Conservation (phyloP, 768 basidiomycete species). For the Lactarius evosmus region DNA sequence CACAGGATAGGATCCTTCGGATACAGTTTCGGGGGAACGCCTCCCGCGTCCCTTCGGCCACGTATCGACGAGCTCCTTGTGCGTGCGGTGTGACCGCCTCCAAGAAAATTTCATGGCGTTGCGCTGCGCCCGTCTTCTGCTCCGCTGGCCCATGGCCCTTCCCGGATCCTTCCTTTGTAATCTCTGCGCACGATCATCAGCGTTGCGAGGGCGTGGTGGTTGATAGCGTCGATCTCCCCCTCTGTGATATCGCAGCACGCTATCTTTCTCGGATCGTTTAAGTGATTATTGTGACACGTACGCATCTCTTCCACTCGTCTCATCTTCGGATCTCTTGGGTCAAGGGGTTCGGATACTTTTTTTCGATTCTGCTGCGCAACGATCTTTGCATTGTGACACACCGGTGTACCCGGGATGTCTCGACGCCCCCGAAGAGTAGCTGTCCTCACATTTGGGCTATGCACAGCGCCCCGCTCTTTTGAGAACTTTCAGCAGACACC, state of each 20-base stretch:
- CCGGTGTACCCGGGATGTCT: not conserved
- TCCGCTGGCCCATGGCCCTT: not conserved
- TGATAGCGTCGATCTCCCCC: too few relatives aligned
- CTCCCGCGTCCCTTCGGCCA: not conserved
- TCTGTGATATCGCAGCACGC: not conserved
- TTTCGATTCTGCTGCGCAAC: not conserved
- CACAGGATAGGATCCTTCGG: not conserved
- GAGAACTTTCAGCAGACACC: not conserved
- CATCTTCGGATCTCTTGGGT: not conserved
- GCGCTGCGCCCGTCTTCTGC: not conserved
- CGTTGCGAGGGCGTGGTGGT: not conserved
- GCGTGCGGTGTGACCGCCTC: not conserved
- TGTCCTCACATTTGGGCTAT: not conserved
- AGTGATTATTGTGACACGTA: too few relatives aligned
- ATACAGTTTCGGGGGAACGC: not conserved
- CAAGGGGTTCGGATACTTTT: not conserved
- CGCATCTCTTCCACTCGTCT: not conserved
- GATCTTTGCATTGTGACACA: not conserved
- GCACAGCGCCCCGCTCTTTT: not conserved
- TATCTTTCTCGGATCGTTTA: not conserved
- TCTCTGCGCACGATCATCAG: not conserved
- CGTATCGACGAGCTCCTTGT: not conserved
- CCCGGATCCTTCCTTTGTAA: not conserved
- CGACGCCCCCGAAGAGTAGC: not conserved
- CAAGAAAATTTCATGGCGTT: not conserved